Base-by-base conservation (phyloP, 495 filamentous ascomycete species). In the Podospora didyma region DNA sequence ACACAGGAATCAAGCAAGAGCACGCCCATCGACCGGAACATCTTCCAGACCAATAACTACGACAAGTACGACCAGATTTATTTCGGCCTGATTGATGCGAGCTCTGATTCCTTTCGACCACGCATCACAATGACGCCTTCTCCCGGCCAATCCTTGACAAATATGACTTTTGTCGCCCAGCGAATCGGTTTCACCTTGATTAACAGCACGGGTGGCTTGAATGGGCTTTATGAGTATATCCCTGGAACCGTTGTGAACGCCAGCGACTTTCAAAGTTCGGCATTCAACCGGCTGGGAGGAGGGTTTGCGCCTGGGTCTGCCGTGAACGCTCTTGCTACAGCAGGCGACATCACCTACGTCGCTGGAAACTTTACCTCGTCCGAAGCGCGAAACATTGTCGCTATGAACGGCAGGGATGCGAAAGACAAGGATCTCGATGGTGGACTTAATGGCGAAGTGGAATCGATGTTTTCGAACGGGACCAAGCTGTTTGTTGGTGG, bases 51-150 rank as follows among this genome's bases (percentile, higher is more conserved):
- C 17, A 97, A 97, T 70, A 73, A 90, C 60, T 90, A 86, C 65
- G 90, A 96, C 73, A 99, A 97, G 71, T 96, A 94, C 60, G 95
- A 97, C 64, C 83, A 86, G 53, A 83, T 97, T 56, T 96, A 92
- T 68, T 85, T 83, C 55, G 95, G 92, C 7, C 82, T 81, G 57
- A 84, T 99, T 53, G 91, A 97, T 64, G 85, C 84, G 26, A 86
- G 78, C 59, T 86, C 84, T 31, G 77, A 77, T 60, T 79, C 78
- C 20, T 97, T 97, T 73, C 83, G 86, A 20, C 91, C 94, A 23
- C 81, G 79, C 17, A 84, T 99, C 49, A 96, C 90, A 2, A 74
- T 99, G 51, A 77, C 84, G 2, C 89, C 93, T 11, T 68, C 79
- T 19, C 58, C 79, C 14, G 84, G 81, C 23, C 90, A 96, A 65